phyloP scores from a whole-genome alignment of 495 filamentous ascomycete genomes.

The Tuber microsphaerosporum region DNA sequence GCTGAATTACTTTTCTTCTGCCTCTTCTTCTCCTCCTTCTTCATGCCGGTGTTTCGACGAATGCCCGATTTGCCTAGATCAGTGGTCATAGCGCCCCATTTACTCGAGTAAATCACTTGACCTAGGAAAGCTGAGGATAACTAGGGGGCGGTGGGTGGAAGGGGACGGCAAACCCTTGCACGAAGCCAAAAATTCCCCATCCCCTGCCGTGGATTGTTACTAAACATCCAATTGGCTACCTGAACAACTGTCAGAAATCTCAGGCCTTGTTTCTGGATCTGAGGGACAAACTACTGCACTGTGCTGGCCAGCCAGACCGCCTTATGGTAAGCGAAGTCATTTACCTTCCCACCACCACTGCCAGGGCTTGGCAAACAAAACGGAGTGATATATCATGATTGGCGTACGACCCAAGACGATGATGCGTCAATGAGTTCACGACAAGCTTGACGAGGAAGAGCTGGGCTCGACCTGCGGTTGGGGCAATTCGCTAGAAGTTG shows the following conservation, averaged over 20 bases:
- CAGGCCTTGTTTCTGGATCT: not conserved
- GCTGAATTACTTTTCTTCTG: not conserved
- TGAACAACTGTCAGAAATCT: not conserved
- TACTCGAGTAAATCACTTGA: not conserved
- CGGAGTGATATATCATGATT: conserved; percentile 1
- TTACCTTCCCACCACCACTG: not conserved
- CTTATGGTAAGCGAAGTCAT: not conserved
- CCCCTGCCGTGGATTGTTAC: not conserved
- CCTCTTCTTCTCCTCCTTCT: not conserved
- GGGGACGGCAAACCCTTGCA: not conserved
- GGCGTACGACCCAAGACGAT: not conserved
- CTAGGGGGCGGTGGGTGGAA: not conserved
- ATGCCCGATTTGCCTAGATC: not conserved
- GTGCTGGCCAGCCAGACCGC: not conserved
- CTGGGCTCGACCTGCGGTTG: not conserved
- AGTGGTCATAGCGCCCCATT: conserved; percentile 1
- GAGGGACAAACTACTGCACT: not conserved
- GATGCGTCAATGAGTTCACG: conserved; percentile 2
- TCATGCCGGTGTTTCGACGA: conserved; percentile 1
- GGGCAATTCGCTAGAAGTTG: not conserved
- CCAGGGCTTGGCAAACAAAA: not conserved
- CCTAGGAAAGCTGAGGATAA: not conserved
- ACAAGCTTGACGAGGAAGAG: not conserved
- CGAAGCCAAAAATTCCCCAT: not conserved
- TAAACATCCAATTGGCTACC: not conserved